Evolutionary conservation across 2,329 filamentous ascomycete genomes (phyloP).

Genomic region (Talaromyces albobiverticillius): DNA sequence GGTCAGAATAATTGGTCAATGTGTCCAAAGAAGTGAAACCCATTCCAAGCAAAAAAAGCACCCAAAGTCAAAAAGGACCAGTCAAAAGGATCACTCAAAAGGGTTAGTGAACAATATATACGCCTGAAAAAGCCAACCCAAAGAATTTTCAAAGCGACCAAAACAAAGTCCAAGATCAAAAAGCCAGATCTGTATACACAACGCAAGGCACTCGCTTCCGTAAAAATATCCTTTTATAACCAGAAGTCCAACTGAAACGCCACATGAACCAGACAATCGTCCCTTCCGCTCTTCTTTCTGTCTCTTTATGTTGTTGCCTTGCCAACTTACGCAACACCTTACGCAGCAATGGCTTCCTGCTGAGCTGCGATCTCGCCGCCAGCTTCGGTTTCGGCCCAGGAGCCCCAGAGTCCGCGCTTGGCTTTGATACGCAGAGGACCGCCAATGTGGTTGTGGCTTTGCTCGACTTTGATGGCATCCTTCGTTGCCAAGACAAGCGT

Average conservation of each 20-base stretch:
- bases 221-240: slow-evolving; percentile 23
- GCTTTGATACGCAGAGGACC: slow-evolving; percentile 78
- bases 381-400: slow-evolving; percentile 76
- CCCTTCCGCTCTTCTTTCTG: not conserved
- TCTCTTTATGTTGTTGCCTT: not conserved
- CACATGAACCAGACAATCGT: slow-evolving; percentile 8
- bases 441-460: slow-evolving; percentile 69
- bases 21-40: slow-evolving; percentile 5
- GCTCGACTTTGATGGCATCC: slow-evolving; percentile 95
- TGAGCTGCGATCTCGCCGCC: slow-evolving; percentile 45
- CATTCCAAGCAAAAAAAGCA: slow-evolving; percentile 6
- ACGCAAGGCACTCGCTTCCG: slow-evolving; percentile 10
- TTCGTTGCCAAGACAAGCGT: slow-evolving; percentile 93
- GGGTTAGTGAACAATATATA: no score
- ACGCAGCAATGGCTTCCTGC: slow-evolving; percentile 27
- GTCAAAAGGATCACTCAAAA: slow-evolving; percentile 1
- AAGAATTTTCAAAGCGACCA: slow-evolving; percentile 11
- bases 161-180: slow-evolving; percentile 8
- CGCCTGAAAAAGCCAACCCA: slow-evolving; percentile 12
- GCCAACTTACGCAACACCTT: slow-evolving; percentile 8
- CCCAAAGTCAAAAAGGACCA: not conserved
- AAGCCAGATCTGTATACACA: slow-evolving; percentile 14
- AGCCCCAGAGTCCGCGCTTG: slow-evolving; percentile 95
- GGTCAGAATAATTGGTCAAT: not conserved
- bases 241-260: slow-evolving; percentile 20